These are phyloP conservation scores for Alternaria brassicae DNA, from an alignment of 2,329 filamentous ascomycete genomes.

Conservation along the genomic window DNA sequence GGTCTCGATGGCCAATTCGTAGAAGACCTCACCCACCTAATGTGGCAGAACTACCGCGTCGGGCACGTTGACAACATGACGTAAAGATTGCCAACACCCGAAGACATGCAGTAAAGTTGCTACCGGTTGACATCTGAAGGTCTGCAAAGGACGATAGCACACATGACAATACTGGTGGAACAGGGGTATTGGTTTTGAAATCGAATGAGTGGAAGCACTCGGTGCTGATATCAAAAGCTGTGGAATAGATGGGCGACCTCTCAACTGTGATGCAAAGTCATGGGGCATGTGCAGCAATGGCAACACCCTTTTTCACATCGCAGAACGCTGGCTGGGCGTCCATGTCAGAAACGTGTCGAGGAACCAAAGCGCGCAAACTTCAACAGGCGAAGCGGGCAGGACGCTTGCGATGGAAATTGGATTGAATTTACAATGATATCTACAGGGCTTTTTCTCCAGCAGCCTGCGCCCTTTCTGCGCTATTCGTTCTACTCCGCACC, in stretches of 20 bases:
- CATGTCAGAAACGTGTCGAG: slow-evolving; percentile 46
- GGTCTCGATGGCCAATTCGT: slow-evolving; percentile 39
- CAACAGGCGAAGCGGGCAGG: not conserved
- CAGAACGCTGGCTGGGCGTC: slow-evolving; percentile 50
- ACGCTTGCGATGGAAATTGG: not conserved
- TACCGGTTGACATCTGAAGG: too few relatives aligned
- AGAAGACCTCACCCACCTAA: slow-evolving; percentile 38
- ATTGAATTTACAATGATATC: not conserved
- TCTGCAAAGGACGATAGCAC: slow-evolving; percentile 51
- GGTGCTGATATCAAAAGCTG: slow-evolving; percentile 44
- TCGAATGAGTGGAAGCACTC: slow-evolving; percentile 49
- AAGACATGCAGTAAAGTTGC: slow-evolving; percentile 29
- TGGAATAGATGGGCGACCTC: slow-evolving; percentile 33
- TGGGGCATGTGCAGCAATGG: slow-evolving; percentile 49
- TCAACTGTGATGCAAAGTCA: slow-evolving; percentile 45
- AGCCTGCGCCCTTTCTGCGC: not conserved
- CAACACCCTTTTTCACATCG: slow-evolving; percentile 52
- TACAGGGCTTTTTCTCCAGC: not conserved
- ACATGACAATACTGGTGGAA: slow-evolving; percentile 47
- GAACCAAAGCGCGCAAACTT: slow-evolving; percentile 25
- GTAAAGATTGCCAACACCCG: slow-evolving; percentile 51
- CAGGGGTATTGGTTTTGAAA: slow-evolving; percentile 44
- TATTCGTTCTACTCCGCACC: not conserved
- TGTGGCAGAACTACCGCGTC: slow-evolving; percentile 37
- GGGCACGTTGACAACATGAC: slow-evolving; percentile 51